phyloP scores from a whole-genome alignment of 441 rosid species.

The California macrophylla region DNA sequence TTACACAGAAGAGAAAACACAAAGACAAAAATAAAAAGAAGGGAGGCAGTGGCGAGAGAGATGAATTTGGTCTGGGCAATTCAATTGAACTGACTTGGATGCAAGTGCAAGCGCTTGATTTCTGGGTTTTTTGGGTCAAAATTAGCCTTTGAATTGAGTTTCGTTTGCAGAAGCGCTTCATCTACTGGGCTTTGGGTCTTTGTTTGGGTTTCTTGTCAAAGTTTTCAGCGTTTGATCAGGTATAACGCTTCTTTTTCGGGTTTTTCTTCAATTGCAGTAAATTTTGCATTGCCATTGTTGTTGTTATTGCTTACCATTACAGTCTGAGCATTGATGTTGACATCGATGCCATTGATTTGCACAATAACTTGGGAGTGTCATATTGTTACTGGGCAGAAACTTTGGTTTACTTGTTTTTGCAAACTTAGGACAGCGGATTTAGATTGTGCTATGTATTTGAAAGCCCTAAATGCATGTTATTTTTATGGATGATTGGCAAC shows the following conservation, averaged over 20 bases:
- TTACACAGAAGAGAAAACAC: too few relatives aligned
- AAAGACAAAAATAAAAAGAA: too few relatives aligned
- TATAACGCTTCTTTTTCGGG: background rate
- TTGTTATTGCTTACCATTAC: background rate
- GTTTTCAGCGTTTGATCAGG: background rate
- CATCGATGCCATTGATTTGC: background rate
- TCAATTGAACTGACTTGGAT: background rate
- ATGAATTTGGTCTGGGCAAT: background rate
- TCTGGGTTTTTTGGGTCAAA: background rate
- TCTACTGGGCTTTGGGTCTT: background rate
- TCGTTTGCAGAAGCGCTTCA: constrained; percentile 2
- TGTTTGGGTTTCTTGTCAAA: background rate
- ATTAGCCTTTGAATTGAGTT: background rate
- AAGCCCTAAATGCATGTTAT: constrained; percentile 6
- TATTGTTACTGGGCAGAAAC: background rate
- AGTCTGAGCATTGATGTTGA: background rate
- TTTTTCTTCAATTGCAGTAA: background rate
- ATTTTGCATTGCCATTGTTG: constrained; percentile 1
- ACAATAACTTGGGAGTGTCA: background rate
- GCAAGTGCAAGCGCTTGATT: background rate
- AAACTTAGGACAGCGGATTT: background rate
- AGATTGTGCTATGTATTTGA: background rate
- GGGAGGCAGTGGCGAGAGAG: background rate
- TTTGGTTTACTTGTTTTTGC: background rate
- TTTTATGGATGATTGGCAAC: background rate